Base-by-base conservation (phyloP, 257 asterid species). In the Echites panduratus region DNA sequence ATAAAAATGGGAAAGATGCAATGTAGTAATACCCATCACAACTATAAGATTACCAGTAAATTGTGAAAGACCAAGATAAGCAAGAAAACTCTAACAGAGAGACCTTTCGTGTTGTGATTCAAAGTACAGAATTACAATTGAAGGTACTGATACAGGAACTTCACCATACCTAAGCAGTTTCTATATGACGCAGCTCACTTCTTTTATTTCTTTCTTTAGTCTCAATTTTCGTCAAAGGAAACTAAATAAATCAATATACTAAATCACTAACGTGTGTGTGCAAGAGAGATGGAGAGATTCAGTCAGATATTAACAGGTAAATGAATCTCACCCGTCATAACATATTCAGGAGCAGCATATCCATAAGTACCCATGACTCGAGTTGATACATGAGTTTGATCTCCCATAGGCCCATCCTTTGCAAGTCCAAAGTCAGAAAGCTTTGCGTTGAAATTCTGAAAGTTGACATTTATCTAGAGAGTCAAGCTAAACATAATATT, bases 321-420 rank as follows among this genome's bases (percentile, higher is more conserved):
- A 70, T 66, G 66, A 74, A 49, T 80, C 95, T 87, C 81, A 94
- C 99, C 98, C 2, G 97, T 94, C 99, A 94, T 91, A 80, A 94
- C 92, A 82, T 94, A 94, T 81, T 94, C 98, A 0, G 98, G 99
- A 72, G 99, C 97, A 68, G 98, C 97, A 82, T 94, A 94, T 61
- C 99, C 98, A 40, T 88, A 91, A 57, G 99, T 94, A 70, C 99
- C 99, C 99, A 91, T 88, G 47, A 94, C 97, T 22, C 97, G 88
- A 77, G 99, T 94, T 41, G 99, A 91, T 61, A 94, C 99, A 63
- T 94, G 99, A 29, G 99, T 94, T 86, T 94, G 96, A 81, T 94
- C 98, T 65, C 99, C 99, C 61, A 90, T 86, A 26, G 99, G 99
- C 53, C 99, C 99, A 47, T 89, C 93, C 83, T 95, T 86, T 29